Evolutionary conservation across 2,329 filamentous ascomycete genomes (phyloP), one percentile per base, ranked within the genome.

Genomic region (Fusarium tuaranense): DNA sequence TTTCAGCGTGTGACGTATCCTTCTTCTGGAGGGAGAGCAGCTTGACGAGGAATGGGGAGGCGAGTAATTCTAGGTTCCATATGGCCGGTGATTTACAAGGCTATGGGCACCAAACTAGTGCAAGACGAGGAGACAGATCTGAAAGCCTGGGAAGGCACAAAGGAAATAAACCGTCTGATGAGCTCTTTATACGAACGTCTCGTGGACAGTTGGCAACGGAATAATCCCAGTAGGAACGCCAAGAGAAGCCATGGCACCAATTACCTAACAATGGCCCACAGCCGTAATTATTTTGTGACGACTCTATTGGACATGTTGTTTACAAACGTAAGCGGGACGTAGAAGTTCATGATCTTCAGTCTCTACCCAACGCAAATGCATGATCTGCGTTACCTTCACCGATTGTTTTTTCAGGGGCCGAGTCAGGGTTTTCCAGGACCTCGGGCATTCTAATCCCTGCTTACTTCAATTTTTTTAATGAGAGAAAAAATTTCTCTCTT

Each of bases 21-120:
- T 68, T 70, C 57, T 76, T 76, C 74, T 70, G 74, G 74, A 32
- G 74, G 74, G 30, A 75, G 74, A 27, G 71, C 67, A 27, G 74
- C 71, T 69, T 70, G 66, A 38, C 44, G 68, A 27, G 68, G 68
- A 5, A 75, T 65, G 3, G 18, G 13, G 9, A 67, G 30, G 14
- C 27, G 61, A 44, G 12, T 5, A 1, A 61, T n/a, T 63, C 25
- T 62, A 48, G n/a, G 39, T 65, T 68, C 68, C 74, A 76, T 76
- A 64, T 22, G 34, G 63, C 22, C 41, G 34, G 5, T 5, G 8
- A 57, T 10, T 7, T 20, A 27, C 20, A 14, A 10, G 7, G 10
- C n/a, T 46, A 48, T 44, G 51, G 53, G 53, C 46, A 65, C 57
- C 51, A 66, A 36, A 36, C 13, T 25, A 75, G 63, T 60, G 61